A percentile compares a stretch with the other conserved stretches of the same genome.
Evolutionary conservation across 352 stramenopile genomes (phyloP).

Genomic region (Globisporangium perplexum): DNA sequence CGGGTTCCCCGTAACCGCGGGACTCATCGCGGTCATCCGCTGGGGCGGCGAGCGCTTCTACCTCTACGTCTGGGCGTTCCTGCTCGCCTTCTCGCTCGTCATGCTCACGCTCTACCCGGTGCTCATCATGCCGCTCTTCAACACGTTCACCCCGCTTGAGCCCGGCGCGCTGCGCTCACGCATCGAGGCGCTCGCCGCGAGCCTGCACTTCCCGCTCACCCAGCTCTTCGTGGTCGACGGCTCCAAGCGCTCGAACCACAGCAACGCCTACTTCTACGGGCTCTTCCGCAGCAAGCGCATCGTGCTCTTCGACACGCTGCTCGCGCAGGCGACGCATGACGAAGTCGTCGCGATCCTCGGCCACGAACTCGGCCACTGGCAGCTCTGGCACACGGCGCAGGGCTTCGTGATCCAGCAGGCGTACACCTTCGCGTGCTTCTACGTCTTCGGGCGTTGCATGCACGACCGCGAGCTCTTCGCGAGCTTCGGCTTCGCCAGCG

Average conservation of each 20-base stretch:
- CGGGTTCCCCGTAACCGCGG: slow-evolving; percentile 55
- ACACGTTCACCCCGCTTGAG: slow-evolving; percentile 91
- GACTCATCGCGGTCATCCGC: slow-evolving; percentile 64
- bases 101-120: slow-evolving; percentile 96
- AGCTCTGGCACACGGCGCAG: slow-evolving; percentile 92
- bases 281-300: slow-evolving; percentile 97
- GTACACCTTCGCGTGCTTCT: slow-evolving; percentile 68
- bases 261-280: slow-evolving; percentile 89
- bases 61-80: slow-evolving; percentile 95
- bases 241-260: slow-evolving; percentile 93
- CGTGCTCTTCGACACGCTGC: slow-evolving; percentile 96
- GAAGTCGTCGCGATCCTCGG: slow-evolving; percentile 96
- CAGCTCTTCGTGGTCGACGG: slow-evolving; percentile 98
- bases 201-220: slow-evolving; percentile 93
- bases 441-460: slow-evolving; percentile 81
- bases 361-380: slow-evolving; percentile 97
- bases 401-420: slow-evolving; percentile 93
- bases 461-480: slow-evolving; percentile 67
- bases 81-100: slow-evolving; percentile 91
- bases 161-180: slow-evolving; percentile 86
- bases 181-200: slow-evolving; percentile 91
- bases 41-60: slow-evolving; percentile 74
- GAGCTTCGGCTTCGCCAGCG: slow-evolving; percentile 66
- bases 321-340: slow-evolving; percentile 89
- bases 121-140: slow-evolving; percentile 97